Evolutionary conservation across 2,329 filamentous ascomycete genomes (phyloP).

Genomic region (Orbilia brochopaga): DNA sequence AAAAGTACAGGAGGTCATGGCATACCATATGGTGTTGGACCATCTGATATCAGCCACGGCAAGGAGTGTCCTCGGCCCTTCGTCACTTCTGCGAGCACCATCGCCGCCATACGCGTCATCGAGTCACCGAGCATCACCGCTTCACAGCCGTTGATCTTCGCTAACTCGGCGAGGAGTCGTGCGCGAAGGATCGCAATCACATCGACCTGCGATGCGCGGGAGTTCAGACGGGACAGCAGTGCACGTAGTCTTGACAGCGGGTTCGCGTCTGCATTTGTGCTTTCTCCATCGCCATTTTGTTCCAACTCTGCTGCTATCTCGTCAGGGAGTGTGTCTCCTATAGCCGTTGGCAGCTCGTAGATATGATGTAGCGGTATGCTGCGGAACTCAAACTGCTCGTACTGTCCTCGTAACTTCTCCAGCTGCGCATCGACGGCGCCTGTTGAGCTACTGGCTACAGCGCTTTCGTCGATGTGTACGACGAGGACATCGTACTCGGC

Average conservation of each 20-base stretch:
- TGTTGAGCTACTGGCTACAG: conserved; percentile 48
- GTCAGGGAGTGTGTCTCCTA: conserved; percentile 52
- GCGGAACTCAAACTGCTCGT: conserved; percentile 70
- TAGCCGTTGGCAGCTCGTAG: conserved; percentile 60
- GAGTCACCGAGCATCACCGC: conserved; percentile 82
- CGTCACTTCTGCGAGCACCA: conserved; percentile 83
- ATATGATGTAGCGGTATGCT: conserved; percentile 69
- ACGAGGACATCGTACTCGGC: conserved; percentile 72
- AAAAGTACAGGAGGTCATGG: conserved; percentile 16
- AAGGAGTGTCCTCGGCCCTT: conserved; percentile 86
- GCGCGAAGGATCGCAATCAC: conserved; percentile 73
- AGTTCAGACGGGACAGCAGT: conserved; percentile 69
- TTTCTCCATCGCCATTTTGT: conserved; percentile 12
- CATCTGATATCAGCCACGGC: conserved; percentile 82
- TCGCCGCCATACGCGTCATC: conserved; percentile 84
- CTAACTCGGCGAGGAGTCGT: conserved; percentile 72
- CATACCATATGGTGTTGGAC: conserved; percentile 66
- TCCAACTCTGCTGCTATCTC: not conserved
- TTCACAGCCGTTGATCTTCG: conserved; percentile 67
- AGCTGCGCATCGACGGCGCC: conserved; percentile 57
- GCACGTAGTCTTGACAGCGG: conserved; percentile 61
- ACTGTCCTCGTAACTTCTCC: conserved; percentile 64
- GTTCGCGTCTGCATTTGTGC: not conserved
- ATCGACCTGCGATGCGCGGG: conserved; percentile 77
- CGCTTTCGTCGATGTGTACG: conserved; percentile 63